Percentiles rank a stretch among this genome's conserved stretches.
Evolutionary conservation across 495 filamentous ascomycete species (phyloP).

Genomic region (Penicillium maclennaniae): DNA sequence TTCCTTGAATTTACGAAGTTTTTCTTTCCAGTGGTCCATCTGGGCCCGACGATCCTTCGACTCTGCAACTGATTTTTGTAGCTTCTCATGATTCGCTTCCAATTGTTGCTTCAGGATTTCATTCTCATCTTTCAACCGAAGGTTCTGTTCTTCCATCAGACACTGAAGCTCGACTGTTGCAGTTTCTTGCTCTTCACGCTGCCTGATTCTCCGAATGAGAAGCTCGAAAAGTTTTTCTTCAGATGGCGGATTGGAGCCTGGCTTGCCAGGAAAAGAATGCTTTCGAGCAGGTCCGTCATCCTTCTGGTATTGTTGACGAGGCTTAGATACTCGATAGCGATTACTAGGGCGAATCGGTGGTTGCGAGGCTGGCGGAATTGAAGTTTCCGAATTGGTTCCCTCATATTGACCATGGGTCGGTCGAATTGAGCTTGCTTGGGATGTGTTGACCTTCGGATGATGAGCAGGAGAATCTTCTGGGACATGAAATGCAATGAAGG

Average conservation of each 20-base stretch:
- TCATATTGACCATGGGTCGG: background rate
- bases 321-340: conserved; percentile 13
- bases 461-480: background rate
- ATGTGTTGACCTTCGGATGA: background rate
- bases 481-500: no score
- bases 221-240: conserved; percentile 39
- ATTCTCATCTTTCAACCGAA: conserved; percentile 26
- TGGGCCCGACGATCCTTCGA: conserved; percentile 15
- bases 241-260: conserved; percentile 11
- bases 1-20: conserved; percentile 29
- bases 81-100: conserved; percentile 4
- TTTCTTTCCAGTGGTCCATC: conserved; percentile 33
- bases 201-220: conserved; percentile 30
- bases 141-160: conserved; percentile 25
- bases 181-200: conserved; percentile 34
- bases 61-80: conserved; percentile 20
- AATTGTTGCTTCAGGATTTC: conserved; percentile 19
- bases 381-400: background rate
- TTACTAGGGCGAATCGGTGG: background rate
- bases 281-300: background rate
- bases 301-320: conserved; percentile 13
- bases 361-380: background rate
- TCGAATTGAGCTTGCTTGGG: background rate
- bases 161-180: conserved; percentile 18
- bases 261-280: background rate